phyloP scores from a whole-genome alignment of 2,329 filamentous ascomycete genomes.

The Aspergillus aculeatinus region DNA sequence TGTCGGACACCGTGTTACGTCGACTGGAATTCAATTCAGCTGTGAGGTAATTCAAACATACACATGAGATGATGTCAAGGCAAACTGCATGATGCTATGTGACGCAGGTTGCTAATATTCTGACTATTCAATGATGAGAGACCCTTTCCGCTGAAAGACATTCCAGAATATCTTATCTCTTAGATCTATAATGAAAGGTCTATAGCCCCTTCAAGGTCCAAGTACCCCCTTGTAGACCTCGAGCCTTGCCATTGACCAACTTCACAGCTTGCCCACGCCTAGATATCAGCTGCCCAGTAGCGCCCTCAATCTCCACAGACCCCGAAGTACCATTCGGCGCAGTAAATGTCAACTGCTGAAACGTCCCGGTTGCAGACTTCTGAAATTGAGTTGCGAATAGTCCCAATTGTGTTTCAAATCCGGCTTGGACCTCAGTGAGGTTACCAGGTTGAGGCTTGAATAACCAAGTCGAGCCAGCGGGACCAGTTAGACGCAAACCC shows the following conservation, averaged over 20 bases:
- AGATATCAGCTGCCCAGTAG: background rate
- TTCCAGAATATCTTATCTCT: background rate
- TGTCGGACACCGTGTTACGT: background rate
- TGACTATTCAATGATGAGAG: background rate
- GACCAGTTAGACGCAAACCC: conserved; percentile 41
- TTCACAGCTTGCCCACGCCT: background rate
- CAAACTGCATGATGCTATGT: background rate
- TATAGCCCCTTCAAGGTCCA: background rate
- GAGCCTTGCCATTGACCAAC: background rate
- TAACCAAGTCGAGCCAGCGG: conserved; percentile 38
- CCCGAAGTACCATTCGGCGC: conserved; percentile 9
- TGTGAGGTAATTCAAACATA: background rate
- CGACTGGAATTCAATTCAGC: background rate
- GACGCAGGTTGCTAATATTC: background rate
- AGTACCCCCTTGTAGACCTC: background rate
- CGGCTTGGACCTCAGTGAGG: conserved; percentile 37
- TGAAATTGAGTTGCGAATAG: conserved; percentile 27
- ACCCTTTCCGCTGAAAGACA: background rate
- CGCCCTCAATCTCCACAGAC: background rate
- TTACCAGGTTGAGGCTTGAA: conserved; percentile 39
- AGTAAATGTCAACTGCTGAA: conserved; percentile 7
- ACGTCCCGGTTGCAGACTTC: background rate
- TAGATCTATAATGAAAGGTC: background rate
- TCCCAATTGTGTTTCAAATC: conserved; percentile 39
- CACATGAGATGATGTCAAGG: background rate